A percentile compares a stretch with the other conserved stretches of the same genome.
Evolutionary conservation across 2,329 filamentous ascomycete species (phyloP).

Genomic region (Hawksworthiomyces lignivorus): DNA sequence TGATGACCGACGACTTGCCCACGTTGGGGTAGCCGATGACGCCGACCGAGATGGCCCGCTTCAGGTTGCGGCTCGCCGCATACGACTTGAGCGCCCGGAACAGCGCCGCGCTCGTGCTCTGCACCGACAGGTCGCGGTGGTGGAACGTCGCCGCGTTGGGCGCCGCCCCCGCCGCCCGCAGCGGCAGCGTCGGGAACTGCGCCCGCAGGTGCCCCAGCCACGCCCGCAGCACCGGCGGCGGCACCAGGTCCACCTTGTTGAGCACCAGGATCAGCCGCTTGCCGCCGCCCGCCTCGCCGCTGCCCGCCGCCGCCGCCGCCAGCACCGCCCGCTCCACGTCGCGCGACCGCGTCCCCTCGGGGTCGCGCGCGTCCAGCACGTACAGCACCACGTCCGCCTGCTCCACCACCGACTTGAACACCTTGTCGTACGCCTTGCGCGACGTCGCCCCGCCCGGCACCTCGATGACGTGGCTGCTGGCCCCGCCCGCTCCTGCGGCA

Average conservation of each 20-base stretch:
- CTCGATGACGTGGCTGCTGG: constrained; percentile 39
- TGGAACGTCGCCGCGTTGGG: constrained; percentile 87
- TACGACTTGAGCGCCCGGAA: constrained; percentile 88
- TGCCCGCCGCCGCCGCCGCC: constrained; percentile 78
- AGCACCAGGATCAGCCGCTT: constrained; percentile 87
- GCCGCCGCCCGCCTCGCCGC: constrained; percentile 41
- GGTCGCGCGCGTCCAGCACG: constrained; percentile 86
- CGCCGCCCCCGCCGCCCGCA: constrained; percentile 74
- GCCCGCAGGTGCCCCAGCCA: constrained; percentile 81
- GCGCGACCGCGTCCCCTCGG: constrained; percentile 80
- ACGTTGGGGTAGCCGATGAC: constrained; percentile 96
- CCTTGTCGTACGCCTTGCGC: constrained; percentile 84
- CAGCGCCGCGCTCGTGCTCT: constrained; percentile 75
- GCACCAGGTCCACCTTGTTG: constrained; percentile 93
- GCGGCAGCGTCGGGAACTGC: constrained; percentile 84
- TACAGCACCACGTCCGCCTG: constrained; percentile 87
- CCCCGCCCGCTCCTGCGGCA: constrained; percentile 34
- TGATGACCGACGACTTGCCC: constrained; percentile 94
- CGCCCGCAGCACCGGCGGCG: constrained; percentile 69
- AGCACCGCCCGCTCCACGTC: constrained; percentile 88
- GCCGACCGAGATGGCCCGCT: constrained; percentile 82
- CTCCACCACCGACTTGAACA: constrained; percentile 89
- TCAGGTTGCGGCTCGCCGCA: constrained; percentile 73
- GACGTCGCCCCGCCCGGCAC: constrained; percentile 54
- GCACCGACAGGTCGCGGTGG: constrained; percentile 80